Conservation (phyloP, 805 yeast genomes). For the Maudiozyma barnettii region DNA sequence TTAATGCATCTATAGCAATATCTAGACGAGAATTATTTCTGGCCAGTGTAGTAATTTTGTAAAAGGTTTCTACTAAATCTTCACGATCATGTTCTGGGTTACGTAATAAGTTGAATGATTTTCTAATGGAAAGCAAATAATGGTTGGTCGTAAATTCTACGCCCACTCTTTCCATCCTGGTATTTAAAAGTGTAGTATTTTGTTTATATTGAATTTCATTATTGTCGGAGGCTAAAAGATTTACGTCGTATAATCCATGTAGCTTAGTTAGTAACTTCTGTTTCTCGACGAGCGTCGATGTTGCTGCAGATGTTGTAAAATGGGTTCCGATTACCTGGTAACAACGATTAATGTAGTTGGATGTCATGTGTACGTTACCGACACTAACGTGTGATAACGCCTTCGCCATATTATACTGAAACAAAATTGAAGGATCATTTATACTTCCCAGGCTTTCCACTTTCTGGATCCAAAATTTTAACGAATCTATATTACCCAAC, state of each 20-base stretch:
- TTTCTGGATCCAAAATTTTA: conserved; percentile 50
- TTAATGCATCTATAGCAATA: conserved; percentile 60
- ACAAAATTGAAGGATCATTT: conserved; percentile 44
- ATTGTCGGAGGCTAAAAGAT: conserved; percentile 26
- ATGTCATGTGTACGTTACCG: conserved; percentile 29
- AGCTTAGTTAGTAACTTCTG: conserved; percentile 41
- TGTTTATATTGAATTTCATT: conserved; percentile 11
- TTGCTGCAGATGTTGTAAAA: conserved; percentile 38
- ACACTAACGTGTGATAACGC: conserved; percentile 41
- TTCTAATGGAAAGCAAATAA: conserved; percentile 50
- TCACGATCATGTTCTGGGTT: conserved; percentile 14
- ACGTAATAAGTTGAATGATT: conserved; percentile 34
- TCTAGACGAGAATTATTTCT: conserved; percentile 61
- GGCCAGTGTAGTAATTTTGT: conserved; percentile 54
- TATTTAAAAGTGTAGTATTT: conserved; percentile 13
- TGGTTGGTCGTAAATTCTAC: conserved; percentile 52
- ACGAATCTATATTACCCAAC: conserved; percentile 42
- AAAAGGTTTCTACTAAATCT: conserved; percentile 42
- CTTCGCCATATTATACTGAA: conserved; percentile 57
- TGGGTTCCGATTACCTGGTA: conserved; percentile 52
- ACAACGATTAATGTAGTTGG: conserved; percentile 39
- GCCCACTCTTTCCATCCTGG: conserved; percentile 31
- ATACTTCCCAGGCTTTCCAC: conserved; percentile 36
- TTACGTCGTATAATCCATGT: conserved; percentile 56
- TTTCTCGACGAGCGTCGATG: conserved; percentile 43